Evolutionary conservation across 306 rosid genomes (phyloP).

Genomic region (Quercus aquifolioides): DNA sequence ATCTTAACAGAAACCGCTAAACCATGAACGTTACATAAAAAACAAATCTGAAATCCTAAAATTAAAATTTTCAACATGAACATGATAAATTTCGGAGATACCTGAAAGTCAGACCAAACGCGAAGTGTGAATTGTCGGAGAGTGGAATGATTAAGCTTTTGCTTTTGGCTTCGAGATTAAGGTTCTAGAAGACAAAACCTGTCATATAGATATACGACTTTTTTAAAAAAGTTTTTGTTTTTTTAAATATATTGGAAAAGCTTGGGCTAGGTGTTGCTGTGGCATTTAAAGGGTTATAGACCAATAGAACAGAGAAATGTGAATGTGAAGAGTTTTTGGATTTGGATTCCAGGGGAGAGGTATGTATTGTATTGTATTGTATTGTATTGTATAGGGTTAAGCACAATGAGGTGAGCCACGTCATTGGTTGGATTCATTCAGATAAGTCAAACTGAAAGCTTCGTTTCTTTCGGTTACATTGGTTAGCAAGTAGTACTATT

Average conservation of each 20-base stretch:
- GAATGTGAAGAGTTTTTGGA: not conserved
- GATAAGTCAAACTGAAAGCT: not conserved
- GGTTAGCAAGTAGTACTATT: not conserved
- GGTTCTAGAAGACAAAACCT: not conserved
- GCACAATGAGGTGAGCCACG: not conserved
- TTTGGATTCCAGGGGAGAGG: not conserved
- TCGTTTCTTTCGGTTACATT: not conserved
- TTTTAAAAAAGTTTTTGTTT: not conserved
- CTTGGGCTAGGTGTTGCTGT: too few species aligned
- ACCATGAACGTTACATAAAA: too few species aligned
- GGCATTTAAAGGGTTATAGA: not conserved
- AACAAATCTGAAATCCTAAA: not conserved
- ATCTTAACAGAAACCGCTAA: too few species aligned
- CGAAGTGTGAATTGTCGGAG: not conserved
- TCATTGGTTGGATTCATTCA: not conserved
- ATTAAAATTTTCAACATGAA: not conserved
- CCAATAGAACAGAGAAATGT: slow-evolving; percentile 3
- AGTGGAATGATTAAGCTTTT: not conserved
- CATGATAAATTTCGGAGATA: not conserved
- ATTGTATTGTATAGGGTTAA: not conserved
- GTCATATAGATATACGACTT: not conserved
- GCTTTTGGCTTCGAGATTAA: not conserved
- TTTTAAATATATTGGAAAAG: too few species aligned
- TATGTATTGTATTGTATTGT: too few species aligned
- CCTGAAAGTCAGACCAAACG: not conserved